Evolutionary conservation across 768 basidiomycete genomes (phyloP).

Genomic region (Dioszegia aurantiaca): DNA sequence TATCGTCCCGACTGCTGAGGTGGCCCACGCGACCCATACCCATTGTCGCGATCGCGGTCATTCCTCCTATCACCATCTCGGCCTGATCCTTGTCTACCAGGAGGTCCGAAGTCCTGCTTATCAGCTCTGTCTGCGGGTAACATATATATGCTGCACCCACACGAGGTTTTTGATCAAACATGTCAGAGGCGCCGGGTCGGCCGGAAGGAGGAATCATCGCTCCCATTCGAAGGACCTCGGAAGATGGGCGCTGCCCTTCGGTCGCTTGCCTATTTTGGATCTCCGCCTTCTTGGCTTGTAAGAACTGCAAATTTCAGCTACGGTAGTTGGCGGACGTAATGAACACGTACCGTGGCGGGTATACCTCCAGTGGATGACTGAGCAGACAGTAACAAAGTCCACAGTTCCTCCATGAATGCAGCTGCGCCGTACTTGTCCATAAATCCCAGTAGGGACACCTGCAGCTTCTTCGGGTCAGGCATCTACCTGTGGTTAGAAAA

Average conservation of each 20-base stretch:
- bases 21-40: conserved; percentile 22
- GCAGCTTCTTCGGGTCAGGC: conserved; percentile 92
- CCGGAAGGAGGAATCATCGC: conserved; percentile 21
- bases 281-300: conserved; percentile 51
- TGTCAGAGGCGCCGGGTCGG: conserved; percentile 25
- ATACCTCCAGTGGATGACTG: conserved; percentile 85
- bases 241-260: conserved; percentile 22
- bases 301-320: conserved; percentile 36
- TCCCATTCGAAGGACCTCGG: conserved; percentile 5
- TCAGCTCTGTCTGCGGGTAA: conserved; percentile 5
- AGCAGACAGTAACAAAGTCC: conserved; percentile 89
- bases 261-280: conserved; percentile 37
- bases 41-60: conserved; percentile 24
- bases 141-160: background rate
- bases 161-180: conserved; percentile 10
- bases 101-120: conserved; percentile 3
- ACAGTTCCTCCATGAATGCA: conserved; percentile 80
- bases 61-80: conserved; percentile 6
- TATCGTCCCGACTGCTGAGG: conserved; percentile 7
- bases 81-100: background rate
- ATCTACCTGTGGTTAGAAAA: conserved; percentile 57
- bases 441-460: conserved; percentile 90
- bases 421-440: conserved; percentile 75
- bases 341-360: conserved; percentile 61
- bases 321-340: background rate